phyloP scores from a whole-genome alignment of 768 basidiomycete species.

The Boletus pseudopeckii region DNA sequence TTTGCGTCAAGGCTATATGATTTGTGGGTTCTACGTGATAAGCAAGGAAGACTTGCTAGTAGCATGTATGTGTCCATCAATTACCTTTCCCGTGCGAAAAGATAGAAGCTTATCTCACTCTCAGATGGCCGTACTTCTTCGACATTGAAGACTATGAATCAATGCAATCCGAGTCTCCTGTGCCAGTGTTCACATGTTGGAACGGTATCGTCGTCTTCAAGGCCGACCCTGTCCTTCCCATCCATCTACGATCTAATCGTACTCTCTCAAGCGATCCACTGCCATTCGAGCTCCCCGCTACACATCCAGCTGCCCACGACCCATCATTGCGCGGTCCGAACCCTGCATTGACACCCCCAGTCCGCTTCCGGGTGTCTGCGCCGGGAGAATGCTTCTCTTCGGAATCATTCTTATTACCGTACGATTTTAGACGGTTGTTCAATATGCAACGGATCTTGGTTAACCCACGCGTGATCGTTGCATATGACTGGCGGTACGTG shows the following conservation, averaged over 20 bases:
- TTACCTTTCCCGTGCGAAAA: neutral
- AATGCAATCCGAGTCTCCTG: constrained; percentile 37
- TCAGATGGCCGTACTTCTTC: constrained; percentile 41
- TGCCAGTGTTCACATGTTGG: constrained; percentile 45
- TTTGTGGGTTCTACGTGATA: constrained; percentile 24
- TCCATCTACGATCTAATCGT: constrained; percentile 35
- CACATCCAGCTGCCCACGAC: constrained; percentile 14
- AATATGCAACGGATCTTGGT: constrained; percentile 35
- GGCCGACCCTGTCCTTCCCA: constrained; percentile 40
- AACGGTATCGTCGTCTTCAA: constrained; percentile 42
- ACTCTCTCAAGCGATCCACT: constrained; percentile 36
- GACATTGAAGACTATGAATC: constrained; percentile 35
- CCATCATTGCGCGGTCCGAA: constrained; percentile 10
- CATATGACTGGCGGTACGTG: constrained; percentile 35
- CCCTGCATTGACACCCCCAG: constrained; percentile 19
- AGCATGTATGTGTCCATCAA: constrained; percentile 4
- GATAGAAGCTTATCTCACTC: neutral
- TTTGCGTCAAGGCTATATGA: constrained; percentile 18
- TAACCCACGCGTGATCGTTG: constrained; percentile 39
- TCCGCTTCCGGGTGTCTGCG: constrained; percentile 15
- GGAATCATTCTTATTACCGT: constrained; percentile 41
- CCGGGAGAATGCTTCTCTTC: constrained; percentile 25
- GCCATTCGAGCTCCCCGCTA: constrained; percentile 6
- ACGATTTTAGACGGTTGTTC: constrained; percentile 41
- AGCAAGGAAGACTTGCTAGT: constrained; percentile 13